These are phyloP conservation scores for Ochetophila trinervis DNA, from an alignment of 306 rosid species.

Conservation along the genomic window DNA sequence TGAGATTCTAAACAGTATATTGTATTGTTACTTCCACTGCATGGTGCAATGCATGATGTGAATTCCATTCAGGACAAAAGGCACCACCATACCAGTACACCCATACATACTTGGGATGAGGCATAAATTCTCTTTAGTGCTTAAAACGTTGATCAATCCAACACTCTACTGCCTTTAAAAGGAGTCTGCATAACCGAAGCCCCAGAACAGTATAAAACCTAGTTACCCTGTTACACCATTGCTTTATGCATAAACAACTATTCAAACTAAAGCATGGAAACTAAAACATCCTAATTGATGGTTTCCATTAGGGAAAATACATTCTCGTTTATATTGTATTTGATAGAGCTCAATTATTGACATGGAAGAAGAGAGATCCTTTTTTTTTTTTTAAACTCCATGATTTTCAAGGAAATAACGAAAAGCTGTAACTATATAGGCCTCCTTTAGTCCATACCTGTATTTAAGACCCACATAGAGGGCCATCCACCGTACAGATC, in stretches of 20 bases:
- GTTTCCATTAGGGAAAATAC: neutral
- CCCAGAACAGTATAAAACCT: neutral
- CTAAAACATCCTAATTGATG: too few relatives aligned
- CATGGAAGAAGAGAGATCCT: neutral
- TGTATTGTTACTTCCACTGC: neutral
- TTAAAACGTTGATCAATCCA: conserved; percentile 2
- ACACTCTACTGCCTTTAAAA: neutral
- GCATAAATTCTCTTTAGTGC: neutral
- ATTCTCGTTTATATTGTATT: neutral
- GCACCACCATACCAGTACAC: neutral
- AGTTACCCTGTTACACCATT: neutral
- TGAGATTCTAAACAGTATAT: neutral
- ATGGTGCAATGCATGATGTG: neutral
- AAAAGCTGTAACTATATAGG: neutral
- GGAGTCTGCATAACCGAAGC: neutral
- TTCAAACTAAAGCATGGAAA: neutral
- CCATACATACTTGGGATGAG: neutral
- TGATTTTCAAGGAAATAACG: neutral
- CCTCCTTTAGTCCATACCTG: neutral
- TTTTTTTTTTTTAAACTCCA: neutral
- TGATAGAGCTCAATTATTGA: neutral
- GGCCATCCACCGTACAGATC: conserved; percentile 11
- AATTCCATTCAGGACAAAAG: neutral
- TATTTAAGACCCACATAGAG: neutral
- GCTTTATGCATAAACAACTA: neutral